Base-by-base conservation (phyloP, 192 early-diverging fungal species). In the Physocladia obscura region DNA sequence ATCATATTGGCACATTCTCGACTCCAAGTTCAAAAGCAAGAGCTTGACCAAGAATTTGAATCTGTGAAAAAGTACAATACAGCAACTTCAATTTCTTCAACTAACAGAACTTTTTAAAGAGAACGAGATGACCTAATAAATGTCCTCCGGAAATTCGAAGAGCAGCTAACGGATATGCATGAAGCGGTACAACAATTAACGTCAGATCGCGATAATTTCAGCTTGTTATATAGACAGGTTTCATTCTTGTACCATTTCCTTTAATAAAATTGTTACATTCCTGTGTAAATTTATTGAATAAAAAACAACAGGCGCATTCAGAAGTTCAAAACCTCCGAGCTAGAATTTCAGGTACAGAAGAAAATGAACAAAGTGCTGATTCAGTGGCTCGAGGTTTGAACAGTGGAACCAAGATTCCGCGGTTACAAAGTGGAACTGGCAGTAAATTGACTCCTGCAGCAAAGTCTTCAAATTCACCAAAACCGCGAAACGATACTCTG, bases 151-250 rank as follows among this genome's bases (percentile, higher is more conserved):
- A 62, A 69, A 40, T 75, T 85, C 39, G 81, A 83, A 48, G 48
- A 36, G 0, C 72, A 81, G 39, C 32, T 85, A 0, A 36, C 37
- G 1, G 75, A 81, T 24, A 55, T 83, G 2, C 67, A 78, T 21
- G 44, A 47, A 15, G 49, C 58, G 26, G 61, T 83, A 32, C 57
- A 74, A 22, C 34, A 50, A 22, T 59, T 85, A 2, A 81, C 77
- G 2, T 44, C 36, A 26, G 83, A 85, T 34, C 74, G 83, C 1
- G 81, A 85, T 50, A 79, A 78, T 38, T 34, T 81, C 19, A 47
- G 57, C 3, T 34, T 8, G 8, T 57, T 85, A 29, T 85, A 85
- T 57, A 62, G 75, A 38, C 81, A 85, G 75, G 77, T 77, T 55
- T 38, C 40, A 30, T 24, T 21, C 50, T 50, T 63, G 24, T 15